Percentiles rank a stretch among this genome's conserved stretches.
phyloP scores from a whole-genome alignment of 257 asterid species.

The Gardenia jasminoides region DNA sequence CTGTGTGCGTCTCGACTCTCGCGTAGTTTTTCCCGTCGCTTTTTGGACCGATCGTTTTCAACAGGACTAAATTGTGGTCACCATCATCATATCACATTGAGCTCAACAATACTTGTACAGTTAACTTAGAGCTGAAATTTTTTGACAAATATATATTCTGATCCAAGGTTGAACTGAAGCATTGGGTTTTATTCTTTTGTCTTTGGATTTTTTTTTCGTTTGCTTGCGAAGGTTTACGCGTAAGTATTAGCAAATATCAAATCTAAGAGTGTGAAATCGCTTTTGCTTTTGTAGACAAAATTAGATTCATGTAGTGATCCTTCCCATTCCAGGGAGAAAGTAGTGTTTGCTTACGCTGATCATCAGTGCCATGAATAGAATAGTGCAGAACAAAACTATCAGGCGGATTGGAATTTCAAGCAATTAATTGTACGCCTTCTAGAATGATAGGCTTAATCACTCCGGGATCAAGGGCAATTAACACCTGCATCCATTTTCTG shows the following conservation, averaged over 20 bases:
- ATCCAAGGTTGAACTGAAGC: neutral
- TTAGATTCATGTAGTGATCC: neutral
- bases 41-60: neutral
- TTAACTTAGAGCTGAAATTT: neutral
- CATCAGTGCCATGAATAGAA: neutral
- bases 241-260: neutral
- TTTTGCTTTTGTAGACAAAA: constrained; percentile 1
- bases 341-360: neutral
- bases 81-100: neutral
- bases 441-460: too few relatives aligned
- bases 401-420: neutral
- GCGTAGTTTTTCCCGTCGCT: neutral
- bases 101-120: neutral
- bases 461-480: too few relatives aligned
- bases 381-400: neutral
- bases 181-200: neutral
- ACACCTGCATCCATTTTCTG: too few relatives aligned
- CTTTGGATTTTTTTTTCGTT: neutral
- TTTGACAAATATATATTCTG: neutral
- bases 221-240: neutral
- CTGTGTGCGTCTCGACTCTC: neutral
- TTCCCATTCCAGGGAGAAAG: neutral
- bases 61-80: neutral
- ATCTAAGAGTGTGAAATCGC: neutral
- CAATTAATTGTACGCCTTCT: neutral